Conservation (phyloP, 495 filamentous ascomycete genomes). For the Hypoxylon trugodes region DNA sequence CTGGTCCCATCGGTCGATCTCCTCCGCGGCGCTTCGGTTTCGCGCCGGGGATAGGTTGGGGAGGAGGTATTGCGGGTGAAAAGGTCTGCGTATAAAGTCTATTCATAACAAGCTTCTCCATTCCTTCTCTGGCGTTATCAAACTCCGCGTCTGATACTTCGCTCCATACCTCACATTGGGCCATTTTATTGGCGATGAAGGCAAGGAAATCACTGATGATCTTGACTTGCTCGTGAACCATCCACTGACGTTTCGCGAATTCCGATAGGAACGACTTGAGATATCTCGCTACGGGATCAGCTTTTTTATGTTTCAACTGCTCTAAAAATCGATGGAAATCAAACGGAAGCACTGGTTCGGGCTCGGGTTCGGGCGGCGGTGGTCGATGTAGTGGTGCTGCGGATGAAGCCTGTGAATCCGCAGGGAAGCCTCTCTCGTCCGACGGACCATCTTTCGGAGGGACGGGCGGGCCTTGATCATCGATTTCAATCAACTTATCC, state of each 20-base stretch:
- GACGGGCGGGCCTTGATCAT: constrained; percentile 60
- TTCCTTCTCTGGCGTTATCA: constrained; percentile 97
- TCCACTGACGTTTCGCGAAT: constrained; percentile 98
- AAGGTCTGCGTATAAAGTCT: constrained; percentile 95
- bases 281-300: constrained; percentile 95
- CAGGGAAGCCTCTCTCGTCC: constrained; percentile 45
- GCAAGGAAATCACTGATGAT: constrained; percentile 95
- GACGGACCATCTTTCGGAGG: constrained; percentile 59
- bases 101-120: constrained; percentile 99
- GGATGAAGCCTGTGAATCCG: constrained; percentile 58
- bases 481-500: constrained; percentile 46
- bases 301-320: constrained; percentile 92
- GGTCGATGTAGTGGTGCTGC: constrained; percentile 69
- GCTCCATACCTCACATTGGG: constrained; percentile 96
- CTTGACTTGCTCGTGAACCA: constrained; percentile 99
- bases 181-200: constrained; percentile 99
- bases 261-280: constrained; percentile 92
- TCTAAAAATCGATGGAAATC: constrained; percentile 98
- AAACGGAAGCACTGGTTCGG: constrained; percentile 88
- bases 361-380: constrained; percentile 84
- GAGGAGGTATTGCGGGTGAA: constrained; percentile 86
- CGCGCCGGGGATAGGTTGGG: constrained; percentile 73
- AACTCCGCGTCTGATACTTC: constrained; percentile 96
- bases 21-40: constrained; percentile 74
- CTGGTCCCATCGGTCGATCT: constrained; percentile 77